phyloP scores from a whole-genome alignment of 148 eudicot species.

The Euryodendron excelsum region DNA sequence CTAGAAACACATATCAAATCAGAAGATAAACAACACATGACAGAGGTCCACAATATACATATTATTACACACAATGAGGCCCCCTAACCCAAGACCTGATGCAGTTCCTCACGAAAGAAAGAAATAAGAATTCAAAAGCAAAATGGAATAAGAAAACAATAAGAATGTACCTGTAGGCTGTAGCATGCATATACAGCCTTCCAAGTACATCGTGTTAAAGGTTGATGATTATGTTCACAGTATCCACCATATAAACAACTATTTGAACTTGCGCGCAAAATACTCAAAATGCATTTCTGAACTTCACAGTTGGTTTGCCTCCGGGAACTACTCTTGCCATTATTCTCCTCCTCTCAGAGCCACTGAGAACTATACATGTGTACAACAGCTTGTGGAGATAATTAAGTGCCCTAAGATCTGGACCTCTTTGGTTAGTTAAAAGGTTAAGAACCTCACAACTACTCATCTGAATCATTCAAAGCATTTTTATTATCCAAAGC shows the following conservation, averaged over 20 bases:
- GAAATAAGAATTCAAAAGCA: not conserved
- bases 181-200: not conserved
- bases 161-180: not conserved
- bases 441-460: not conserved
- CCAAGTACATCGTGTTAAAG: not conserved
- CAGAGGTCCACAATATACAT: not conserved
- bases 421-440: not conserved
- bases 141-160: not conserved
- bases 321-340: not conserved
- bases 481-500: constrained; percentile 78
- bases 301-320: not conserved
- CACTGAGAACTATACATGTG: constrained; percentile 6
- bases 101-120: too few species aligned
- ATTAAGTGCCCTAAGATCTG: not conserved
- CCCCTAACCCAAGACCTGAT: too few species aligned
- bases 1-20: not conserved
- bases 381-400: not conserved
- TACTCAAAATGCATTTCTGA: not conserved
- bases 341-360: constrained; percentile 8
- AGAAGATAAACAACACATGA: not conserved
- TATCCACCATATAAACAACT: constrained; percentile 9
- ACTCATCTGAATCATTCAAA: constrained; percentile 25
- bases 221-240: not conserved
- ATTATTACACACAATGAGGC: too few species aligned
- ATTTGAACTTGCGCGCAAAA: constrained; percentile 8